Evolutionary conservation across 2,329 filamentous ascomycete genomes (phyloP).

Genomic region (Neonectria ditissima): DNA sequence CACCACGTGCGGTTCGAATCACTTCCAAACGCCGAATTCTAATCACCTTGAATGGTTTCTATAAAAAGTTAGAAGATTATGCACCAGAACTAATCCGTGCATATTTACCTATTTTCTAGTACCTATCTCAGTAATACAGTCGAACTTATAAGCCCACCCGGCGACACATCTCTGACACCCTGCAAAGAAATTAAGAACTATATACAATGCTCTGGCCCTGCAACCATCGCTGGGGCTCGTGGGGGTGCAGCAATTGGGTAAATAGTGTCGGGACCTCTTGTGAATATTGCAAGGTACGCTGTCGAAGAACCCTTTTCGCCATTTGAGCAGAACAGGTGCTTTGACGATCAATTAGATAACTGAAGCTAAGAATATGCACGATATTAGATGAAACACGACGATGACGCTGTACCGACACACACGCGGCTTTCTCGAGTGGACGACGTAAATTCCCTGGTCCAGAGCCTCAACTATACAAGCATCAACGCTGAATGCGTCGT

Average conservation of each 20-base stretch:
- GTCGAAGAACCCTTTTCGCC: not conserved
- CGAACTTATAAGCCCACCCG: not conserved
- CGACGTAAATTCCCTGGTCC: constrained; percentile 37
- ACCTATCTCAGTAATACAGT: not conserved
- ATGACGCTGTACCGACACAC: constrained; percentile 37
- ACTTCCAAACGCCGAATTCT: constrained; percentile 22
- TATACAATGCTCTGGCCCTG: constrained; percentile 41
- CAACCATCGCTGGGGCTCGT: constrained; percentile 40
- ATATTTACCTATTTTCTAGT: not conserved
- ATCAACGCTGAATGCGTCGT: constrained; percentile 36
- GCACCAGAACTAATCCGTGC: not conserved
- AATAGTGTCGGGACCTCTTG: constrained; percentile 35
- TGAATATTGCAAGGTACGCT: constrained; percentile 38
- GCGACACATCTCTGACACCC: constrained; percentile 1
- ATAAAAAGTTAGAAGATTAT: constrained; percentile 34
- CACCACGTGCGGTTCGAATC: constrained; percentile 36
- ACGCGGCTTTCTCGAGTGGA: constrained; percentile 37
- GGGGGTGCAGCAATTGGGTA: constrained; percentile 38
- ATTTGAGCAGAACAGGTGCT: constrained; percentile 6
- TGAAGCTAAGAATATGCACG: constrained; percentile 21
- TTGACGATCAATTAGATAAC: not conserved
- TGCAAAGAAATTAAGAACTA: not conserved
- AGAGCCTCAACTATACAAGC: constrained; percentile 35
- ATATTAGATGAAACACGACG: constrained; percentile 30
- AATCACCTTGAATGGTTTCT: constrained; percentile 22